A percentile compares a stretch with the other conserved stretches of the same genome.
phyloP scores from a whole-genome alignment of 202 grass and related monocot species.

The Panicum virgatum region DNA sequence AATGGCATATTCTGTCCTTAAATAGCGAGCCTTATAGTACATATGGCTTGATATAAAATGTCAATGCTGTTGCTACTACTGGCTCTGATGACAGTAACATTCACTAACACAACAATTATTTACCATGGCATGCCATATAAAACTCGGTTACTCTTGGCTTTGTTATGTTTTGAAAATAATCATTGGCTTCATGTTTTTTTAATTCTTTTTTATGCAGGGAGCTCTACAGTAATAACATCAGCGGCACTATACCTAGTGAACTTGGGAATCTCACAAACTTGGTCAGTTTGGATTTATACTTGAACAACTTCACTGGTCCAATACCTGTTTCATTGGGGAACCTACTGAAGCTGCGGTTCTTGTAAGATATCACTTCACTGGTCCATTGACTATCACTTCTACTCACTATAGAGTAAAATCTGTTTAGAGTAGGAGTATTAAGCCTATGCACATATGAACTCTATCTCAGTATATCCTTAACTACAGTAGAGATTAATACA shows the following conservation, averaged over 20 bases:
- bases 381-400: background rate
- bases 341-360: constrained; percentile 86
- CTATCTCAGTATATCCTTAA: background rate
- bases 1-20: background rate
- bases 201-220: constrained; percentile 56
- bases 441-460: background rate
- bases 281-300: constrained; percentile 95
- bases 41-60: too few species aligned
- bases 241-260: constrained; percentile 82
- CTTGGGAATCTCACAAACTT: constrained; percentile 93
- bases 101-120: background rate
- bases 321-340: constrained; percentile 88
- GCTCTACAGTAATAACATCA: constrained; percentile 98
- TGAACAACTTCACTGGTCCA: constrained; percentile 83
- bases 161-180: background rate
- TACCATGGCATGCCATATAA: background rate
- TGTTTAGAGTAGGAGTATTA: constrained; percentile 17
- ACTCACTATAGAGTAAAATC: background rate
- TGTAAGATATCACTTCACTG: constrained; percentile 80
- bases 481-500: background rate
- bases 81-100: constrained; percentile 11
- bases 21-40: background rate
- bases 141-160: background rate
- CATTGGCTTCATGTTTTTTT: background rate
- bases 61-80: background rate